These are phyloP conservation scores for Pichia sp. DNA, from an alignment of 1,139 yeast genomes.

Conservation along the genomic window DNA sequence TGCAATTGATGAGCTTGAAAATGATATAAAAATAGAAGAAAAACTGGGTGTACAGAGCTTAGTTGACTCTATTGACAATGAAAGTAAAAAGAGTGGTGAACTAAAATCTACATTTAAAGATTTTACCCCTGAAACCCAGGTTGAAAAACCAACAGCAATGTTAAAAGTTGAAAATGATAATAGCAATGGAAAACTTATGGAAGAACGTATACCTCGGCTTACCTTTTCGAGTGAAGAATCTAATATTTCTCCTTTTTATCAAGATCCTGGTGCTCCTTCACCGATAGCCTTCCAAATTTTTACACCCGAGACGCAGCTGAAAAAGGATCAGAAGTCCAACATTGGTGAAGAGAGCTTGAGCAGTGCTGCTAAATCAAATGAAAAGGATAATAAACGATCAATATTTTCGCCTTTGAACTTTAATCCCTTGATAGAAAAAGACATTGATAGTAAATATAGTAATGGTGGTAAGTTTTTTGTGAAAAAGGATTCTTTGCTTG, in stretches of 20 bases:
- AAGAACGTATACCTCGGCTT: no score
- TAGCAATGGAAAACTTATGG: no score
- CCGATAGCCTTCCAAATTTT: slow-evolving; percentile 58
- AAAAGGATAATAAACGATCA: slow-evolving; percentile 35
- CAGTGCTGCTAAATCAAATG: not conserved
- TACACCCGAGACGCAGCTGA: slow-evolving; percentile 27
- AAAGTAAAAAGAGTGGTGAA: not conserved
- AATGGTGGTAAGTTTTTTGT: slow-evolving; percentile 82
- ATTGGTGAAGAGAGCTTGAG: not conserved
- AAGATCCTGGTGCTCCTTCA: slow-evolving; percentile 77
- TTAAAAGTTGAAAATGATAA: no score
- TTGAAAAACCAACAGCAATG: no score
- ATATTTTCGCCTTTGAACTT: slow-evolving; percentile 75
- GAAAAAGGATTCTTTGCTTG: slow-evolving; percentile 8
- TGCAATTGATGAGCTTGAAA: slow-evolving; percentile 4
- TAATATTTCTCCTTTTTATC: slow-evolving; percentile 41
- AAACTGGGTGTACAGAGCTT: not conserved
- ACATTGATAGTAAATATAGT: slow-evolving; percentile 75
- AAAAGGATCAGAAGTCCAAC: slow-evolving; percentile 9
- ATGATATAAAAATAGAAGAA: slow-evolving; percentile 6
- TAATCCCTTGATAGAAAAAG: slow-evolving; percentile 68
- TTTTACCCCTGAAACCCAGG: not conserved
- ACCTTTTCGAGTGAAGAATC: no score
- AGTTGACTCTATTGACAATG: not conserved
- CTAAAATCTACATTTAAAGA: not conserved